Evolutionary conservation across 2,329 filamentous ascomycete species (phyloP).

Genomic region (Beauveria caledonica): DNA sequence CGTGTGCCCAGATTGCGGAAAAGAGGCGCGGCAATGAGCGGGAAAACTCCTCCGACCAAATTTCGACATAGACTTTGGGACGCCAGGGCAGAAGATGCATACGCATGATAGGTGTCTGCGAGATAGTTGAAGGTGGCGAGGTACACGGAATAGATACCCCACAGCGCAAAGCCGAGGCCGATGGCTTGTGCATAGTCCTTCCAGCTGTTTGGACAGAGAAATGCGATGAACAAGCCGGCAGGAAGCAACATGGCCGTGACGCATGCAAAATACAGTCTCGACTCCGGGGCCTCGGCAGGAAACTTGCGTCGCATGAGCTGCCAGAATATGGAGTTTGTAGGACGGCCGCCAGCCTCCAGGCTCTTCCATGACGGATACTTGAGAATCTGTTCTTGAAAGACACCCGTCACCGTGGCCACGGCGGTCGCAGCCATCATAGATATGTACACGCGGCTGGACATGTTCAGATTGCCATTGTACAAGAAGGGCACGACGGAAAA

Average conservation of each 20-base stretch:
- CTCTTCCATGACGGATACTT: constrained; percentile 30
- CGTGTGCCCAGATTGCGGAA: constrained; percentile 65
- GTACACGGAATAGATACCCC: constrained; percentile 82
- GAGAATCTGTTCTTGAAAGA: constrained; percentile 64
- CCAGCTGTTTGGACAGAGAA: constrained; percentile 19
- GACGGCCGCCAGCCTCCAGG: constrained; percentile 15
- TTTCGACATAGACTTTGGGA: constrained; percentile 84
- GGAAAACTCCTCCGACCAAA: constrained; percentile 72
- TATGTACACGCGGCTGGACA: constrained; percentile 63
- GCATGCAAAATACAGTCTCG: constrained; percentile 76
- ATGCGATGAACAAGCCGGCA: constrained; percentile 57
- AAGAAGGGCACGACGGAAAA: constrained; percentile 76
- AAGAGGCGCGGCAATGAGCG: constrained; percentile 65
- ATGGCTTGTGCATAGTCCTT: constrained; percentile 31
- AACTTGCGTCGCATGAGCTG: constrained; percentile 36
- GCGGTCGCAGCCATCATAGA: constrained; percentile 61
- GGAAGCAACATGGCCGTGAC: constrained; percentile 68
- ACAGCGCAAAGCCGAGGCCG: constrained; percentile 65
- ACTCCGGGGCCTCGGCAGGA: constrained; percentile 56
- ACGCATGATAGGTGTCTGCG: constrained; percentile 77
- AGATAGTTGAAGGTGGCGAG: constrained; percentile 89
- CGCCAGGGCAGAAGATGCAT: constrained; percentile 77
- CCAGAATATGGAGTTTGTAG: constrained; percentile 31
- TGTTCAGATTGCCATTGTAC: constrained; percentile 57
- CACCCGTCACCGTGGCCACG: constrained; percentile 59